Evolutionary conservation across 2,329 filamentous ascomycete genomes (phyloP), one percentile per base, ranked within the genome.

Genomic region (Diaporthe vaccinii): DNA sequence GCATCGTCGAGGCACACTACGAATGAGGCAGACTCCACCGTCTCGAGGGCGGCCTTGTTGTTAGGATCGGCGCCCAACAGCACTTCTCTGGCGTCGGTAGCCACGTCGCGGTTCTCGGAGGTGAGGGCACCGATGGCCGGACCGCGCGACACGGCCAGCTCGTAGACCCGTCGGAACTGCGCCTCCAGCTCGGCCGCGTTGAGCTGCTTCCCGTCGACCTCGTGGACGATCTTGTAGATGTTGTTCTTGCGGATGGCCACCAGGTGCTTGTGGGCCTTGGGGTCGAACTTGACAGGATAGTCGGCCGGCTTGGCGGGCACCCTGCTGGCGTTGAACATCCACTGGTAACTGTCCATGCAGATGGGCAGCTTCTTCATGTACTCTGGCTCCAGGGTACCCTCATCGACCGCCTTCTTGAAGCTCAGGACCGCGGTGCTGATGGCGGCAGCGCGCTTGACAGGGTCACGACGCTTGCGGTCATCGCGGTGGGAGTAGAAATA

Each of bases 401-500:
- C 84, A 82, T 98, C 96, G 28, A 98, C 96, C 86, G 95, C 92
- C 85, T 93, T 94, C 91, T 98, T 98, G 89, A 99, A 99, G 83
- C 97, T 95, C 53, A 99, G 90, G 1, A 92, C 93, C 10, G 95
- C 93, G 1, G 94, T 95, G 1, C 94, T 92, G 78, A 99, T 93
- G 78, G 96, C 96, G 5, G 97, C 97, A 4, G 97, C 97, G 78
- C 97, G 94, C 89, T 97, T 98, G 77, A 94, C 93, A 0, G 97
- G 97, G 84, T 98, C 92, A 77, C 95, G 92, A 79, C 96, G 92
- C 82, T 93, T 91, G 79, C 95, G 92, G 85, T 99, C 97, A 85
- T 99, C 97, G 79, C 95, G 92, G 87, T 98, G 96, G 73, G 96
- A 98, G 88, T 99, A 99, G 88, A 99, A 99, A 90, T 99, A 99